These are phyloP conservation scores for Microcos paniculata DNA, from an alignment of 345 rosid genomes.

Conservation along the genomic window DNA sequence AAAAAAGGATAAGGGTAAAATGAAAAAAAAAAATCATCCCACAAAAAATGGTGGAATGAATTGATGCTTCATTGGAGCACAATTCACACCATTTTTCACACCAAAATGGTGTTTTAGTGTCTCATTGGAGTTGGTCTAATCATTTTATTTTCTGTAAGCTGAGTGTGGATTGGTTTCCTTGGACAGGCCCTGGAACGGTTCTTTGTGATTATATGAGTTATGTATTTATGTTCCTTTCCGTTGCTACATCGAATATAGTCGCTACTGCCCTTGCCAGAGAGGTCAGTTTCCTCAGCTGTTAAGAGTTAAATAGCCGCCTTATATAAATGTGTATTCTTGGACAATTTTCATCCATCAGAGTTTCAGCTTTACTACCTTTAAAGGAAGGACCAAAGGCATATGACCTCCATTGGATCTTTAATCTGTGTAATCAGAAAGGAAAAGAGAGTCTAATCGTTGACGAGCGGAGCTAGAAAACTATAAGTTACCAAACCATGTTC, in stretches of 20 bases:
- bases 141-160: background rate
- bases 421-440: background rate
- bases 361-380: background rate
- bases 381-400: background rate
- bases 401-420: background rate
- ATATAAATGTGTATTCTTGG: background rate
- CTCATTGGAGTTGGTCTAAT: no score
- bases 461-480: background rate
- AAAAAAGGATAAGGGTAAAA: no score
- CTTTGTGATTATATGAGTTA: constrained; percentile 53
- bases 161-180: background rate
- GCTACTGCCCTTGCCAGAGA: constrained; percentile 53
- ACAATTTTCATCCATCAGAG: background rate
- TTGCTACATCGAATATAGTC: constrained; percentile 61
- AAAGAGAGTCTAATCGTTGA: background rate
- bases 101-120: no score
- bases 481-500: background rate
- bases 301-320: background rate
- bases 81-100: no score
- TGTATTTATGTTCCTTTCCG: constrained; percentile 58
- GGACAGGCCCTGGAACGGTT: constrained; percentile 54
- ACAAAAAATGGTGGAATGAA: no score
- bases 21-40: no score
- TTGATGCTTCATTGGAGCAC: no score
- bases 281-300: constrained; percentile 30